Evolutionary conservation across 2,329 filamentous ascomycete species (phyloP).

Genomic region (Malbranchea cinnamomea): DNA sequence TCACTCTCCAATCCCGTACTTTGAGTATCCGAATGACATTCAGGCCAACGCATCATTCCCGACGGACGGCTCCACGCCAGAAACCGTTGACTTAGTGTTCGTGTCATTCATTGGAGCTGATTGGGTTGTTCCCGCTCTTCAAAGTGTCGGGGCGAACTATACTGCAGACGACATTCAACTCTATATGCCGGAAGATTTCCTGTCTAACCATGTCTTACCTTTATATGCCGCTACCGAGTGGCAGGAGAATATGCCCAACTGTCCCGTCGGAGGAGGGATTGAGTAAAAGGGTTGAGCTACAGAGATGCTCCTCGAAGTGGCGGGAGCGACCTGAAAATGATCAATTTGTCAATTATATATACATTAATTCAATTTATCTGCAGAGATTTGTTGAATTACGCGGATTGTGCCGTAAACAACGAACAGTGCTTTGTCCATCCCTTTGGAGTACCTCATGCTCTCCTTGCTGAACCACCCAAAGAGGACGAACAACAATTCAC

Average conservation of each 20-base stretch:
- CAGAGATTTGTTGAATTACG: no score
- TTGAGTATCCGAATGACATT: conserved; percentile 15
- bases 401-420: no score
- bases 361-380: no score
- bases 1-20: conserved; percentile 15
- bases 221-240: conserved; percentile 18
- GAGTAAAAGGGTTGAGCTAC: no score
- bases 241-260: conserved; percentile 10
- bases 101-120: conserved; percentile 12
- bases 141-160: conserved; percentile 16
- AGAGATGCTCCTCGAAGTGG: no score
- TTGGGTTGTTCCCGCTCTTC: conserved; percentile 13
- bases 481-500: no score
- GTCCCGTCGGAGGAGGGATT: conserved; percentile 8
- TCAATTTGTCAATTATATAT: no score
- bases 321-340: no score
- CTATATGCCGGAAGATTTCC: conserved; percentile 17
- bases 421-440: no score
- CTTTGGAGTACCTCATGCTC: no score
- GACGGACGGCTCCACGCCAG: conserved; percentile 10
- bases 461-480: no score
- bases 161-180: conserved; percentile 15
- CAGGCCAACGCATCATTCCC: conserved; percentile 20
- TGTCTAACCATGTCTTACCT: conserved; percentile 18
- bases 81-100: conserved; percentile 15